These are phyloP conservation scores for Pleurotus cornucopiae DNA, from an alignment of 768 basidiomycete genomes.

Conservation along the genomic window DNA sequence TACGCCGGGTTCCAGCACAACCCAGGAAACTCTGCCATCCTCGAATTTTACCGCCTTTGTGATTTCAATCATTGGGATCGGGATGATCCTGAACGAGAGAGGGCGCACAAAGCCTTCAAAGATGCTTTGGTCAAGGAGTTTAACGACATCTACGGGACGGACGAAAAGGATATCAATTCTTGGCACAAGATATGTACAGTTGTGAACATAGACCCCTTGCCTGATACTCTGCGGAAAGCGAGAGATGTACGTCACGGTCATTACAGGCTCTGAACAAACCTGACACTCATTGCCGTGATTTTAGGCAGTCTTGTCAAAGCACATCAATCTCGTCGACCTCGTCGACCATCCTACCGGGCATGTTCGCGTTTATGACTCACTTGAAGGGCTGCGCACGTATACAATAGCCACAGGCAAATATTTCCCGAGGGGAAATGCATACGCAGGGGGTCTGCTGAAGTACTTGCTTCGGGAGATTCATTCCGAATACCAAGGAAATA, in stretches of 20 bases:
- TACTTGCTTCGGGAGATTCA: slow-evolving; percentile 26
- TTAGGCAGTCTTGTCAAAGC: slow-evolving; percentile 22
- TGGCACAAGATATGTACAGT: slow-evolving; percentile 26
- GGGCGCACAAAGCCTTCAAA: slow-evolving; percentile 17
- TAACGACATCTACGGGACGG: slow-evolving; percentile 27
- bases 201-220: slow-evolving; percentile 24
- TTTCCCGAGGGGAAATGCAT: slow-evolving; percentile 25
- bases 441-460: slow-evolving; percentile 27
- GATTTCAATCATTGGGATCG: slow-evolving; percentile 11
- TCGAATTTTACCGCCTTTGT: slow-evolving; percentile 16
- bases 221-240: slow-evolving; percentile 20
- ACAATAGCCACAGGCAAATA: slow-evolving; percentile 18
- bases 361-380: slow-evolving; percentile 18
- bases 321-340: slow-evolving; percentile 38
- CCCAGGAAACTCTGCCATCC: slow-evolving; percentile 4
- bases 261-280: background rate
- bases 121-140: slow-evolving; percentile 28
- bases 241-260: slow-evolving; percentile 17
- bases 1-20: slow-evolving; percentile 14
- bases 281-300: background rate
- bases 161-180: slow-evolving; percentile 20
- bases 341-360: slow-evolving; percentile 17
- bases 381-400: slow-evolving; percentile 26
- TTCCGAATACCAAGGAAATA: background rate
- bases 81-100: slow-evolving; percentile 8